Evolutionary conservation across 1,284 basidiomycete species (phyloP), one percentile per base, ranked within the genome.

Genomic region (Microbotryum scabiosae): DNA sequence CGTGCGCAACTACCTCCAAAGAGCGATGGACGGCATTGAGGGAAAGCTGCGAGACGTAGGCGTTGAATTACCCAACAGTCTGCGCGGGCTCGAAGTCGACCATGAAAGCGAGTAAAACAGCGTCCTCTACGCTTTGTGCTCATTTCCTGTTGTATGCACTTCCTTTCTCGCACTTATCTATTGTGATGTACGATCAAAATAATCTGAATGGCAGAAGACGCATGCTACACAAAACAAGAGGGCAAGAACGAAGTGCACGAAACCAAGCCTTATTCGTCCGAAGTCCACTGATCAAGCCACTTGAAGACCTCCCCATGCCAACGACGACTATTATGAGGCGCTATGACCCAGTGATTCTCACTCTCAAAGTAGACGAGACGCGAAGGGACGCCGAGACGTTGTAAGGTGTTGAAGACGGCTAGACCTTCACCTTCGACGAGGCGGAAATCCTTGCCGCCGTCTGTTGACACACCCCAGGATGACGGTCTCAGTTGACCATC

Each of bases 311-410:
- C 92, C 67, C 86, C 79, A 74, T 93, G 87, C 86, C 86, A 91
- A 75, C 71, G 87, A 49, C 50, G 74, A 75, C 70, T 79, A 70
- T 88, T 88, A 56, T 84, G 84, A 65, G 85, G 84, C 60, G 87
- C 82, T 62, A 86, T 68, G 12, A 88, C 87, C 88, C 88, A 93
- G 74, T 94, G 91, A 71, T 94, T 94, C 78, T 96, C 92, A 70
- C 90, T 68, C 43, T 60, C 56, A 56, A 96, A 96, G 68, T 92
- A 84, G 12, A 96, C 82, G 54, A 96, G 80, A 54, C 92, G 82
- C 65, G 84, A 87, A 6, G 87, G 87, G 32, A 96, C 77, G 16
- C 82, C 84, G 55, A 80, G 82, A 68, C 89, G 89, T 62, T 54
- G 65, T 21, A 68, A 52, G 8, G 86, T 84, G 70, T 90, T 86